These are phyloP conservation scores for Scheffersomyces coipomensis DNA, from an alignment of 805 yeast genomes.

Conservation along the genomic window DNA sequence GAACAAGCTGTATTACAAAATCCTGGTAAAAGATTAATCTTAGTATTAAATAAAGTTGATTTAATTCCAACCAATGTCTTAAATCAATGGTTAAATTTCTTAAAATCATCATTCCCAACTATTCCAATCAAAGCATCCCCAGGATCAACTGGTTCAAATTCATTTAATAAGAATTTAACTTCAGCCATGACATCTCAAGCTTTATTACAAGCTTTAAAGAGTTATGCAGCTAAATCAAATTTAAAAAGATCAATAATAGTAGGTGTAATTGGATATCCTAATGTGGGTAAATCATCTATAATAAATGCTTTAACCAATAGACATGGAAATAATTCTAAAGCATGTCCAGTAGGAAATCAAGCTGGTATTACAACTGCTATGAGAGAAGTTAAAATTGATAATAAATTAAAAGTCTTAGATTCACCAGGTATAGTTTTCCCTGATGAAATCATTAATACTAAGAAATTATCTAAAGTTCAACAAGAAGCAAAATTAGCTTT, in stretches of 20 bases:
- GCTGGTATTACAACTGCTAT: slow-evolving; percentile 95
- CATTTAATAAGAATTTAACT: slow-evolving; percentile 73
- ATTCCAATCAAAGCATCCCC: slow-evolving; percentile 82
- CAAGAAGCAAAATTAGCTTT: slow-evolving; percentile 88
- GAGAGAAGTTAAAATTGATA: slow-evolving; percentile 90
- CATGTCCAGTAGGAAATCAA: slow-evolving; percentile 96
- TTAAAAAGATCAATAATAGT: slow-evolving; percentile 87
- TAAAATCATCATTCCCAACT: slow-evolving; percentile 85
- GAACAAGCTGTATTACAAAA: slow-evolving; percentile 84
- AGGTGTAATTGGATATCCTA: slow-evolving; percentile 97
- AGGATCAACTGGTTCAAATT: slow-evolving; percentile 64
- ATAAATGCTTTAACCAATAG: slow-evolving; percentile 85
- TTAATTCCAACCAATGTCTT: slow-evolving; percentile 83
- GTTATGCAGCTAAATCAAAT: slow-evolving; percentile 80
- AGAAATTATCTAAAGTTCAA: slow-evolving; percentile 52
- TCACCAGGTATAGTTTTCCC: slow-evolving; percentile 99
- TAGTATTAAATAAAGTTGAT: slow-evolving; percentile 89
- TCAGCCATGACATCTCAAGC: slow-evolving; percentile 69
- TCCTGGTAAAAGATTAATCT: slow-evolving; percentile 79
- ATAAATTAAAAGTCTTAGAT: slow-evolving; percentile 83
- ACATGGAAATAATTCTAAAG: slow-evolving; percentile 68
- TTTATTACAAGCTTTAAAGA: slow-evolving; percentile 76
- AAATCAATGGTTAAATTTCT: slow-evolving; percentile 77
- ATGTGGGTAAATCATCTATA: slow-evolving; percentile 93
- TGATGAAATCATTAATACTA: slow-evolving; percentile 39